Evolutionary conservation across 768 basidiomycete genomes (phyloP).

Genomic region (Strobilomyces echinocephalus): DNA sequence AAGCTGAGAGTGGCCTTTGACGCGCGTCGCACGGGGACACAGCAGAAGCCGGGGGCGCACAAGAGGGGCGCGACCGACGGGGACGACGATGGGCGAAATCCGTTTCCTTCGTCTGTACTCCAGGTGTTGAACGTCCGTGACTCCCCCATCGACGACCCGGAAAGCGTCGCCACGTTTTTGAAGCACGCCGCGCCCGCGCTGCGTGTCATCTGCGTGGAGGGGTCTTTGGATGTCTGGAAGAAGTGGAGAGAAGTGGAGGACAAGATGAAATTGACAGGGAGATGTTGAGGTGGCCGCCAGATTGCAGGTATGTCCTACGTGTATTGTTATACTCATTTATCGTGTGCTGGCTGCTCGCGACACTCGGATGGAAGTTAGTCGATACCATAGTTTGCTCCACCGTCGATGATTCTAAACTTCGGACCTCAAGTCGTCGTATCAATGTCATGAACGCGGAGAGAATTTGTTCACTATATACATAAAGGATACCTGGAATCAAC

Average conservation of each 20-base stretch:
- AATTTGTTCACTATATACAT: no score
- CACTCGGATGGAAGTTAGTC: not conserved
- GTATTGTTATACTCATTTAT: not conserved
- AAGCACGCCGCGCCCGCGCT: constrained; percentile 21
- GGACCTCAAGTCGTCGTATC: not conserved
- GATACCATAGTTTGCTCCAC: not conserved
- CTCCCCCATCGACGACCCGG: constrained; percentile 24
- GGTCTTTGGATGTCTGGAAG: constrained; percentile 25
- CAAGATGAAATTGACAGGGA: constrained; percentile 12
- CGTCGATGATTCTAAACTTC: not conserved
- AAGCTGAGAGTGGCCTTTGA: constrained; percentile 24
- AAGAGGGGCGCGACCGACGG: no score
- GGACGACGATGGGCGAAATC: not conserved
- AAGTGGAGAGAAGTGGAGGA: constrained; percentile 28
- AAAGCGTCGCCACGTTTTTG: constrained; percentile 24
- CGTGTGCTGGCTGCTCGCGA: not conserved
- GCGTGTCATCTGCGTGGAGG: constrained; percentile 24
- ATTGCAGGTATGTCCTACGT: not conserved
- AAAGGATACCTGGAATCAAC: no score
- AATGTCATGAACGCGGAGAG: not conserved
- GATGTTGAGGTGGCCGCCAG: not conserved
- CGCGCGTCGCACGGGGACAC: constrained; percentile 5
- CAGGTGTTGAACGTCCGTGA: constrained; percentile 27
- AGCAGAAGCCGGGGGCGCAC: not conserved
- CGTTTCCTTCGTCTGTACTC: constrained; percentile 6